These are phyloP conservation scores for Sphagnum magellanicum DNA, from an alignment of 228 moss, liverwort and hornwort species.

Conservation along the genomic window DNA sequence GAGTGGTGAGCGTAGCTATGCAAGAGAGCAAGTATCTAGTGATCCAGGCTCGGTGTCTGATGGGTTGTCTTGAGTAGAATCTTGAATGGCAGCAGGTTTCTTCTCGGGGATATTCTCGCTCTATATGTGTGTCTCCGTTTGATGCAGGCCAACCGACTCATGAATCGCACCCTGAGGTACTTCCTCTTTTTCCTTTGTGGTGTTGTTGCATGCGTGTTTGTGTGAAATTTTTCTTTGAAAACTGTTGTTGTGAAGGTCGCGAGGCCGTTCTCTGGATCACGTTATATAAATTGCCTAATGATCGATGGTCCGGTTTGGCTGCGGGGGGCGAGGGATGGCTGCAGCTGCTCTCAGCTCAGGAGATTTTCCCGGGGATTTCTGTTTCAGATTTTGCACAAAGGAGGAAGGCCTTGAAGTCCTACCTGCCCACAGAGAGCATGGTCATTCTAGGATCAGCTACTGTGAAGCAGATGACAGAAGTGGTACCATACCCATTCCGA, in stretches of 20 bases:
- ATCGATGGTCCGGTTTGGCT: slow-evolving; percentile 1
- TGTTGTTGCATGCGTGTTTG: not conserved
- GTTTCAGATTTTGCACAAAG: slow-evolving; percentile 65
- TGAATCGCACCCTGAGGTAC: slow-evolving; percentile 85
- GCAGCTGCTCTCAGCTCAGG: slow-evolving; percentile 51
- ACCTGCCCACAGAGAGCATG: slow-evolving; percentile 73
- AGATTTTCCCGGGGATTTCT: slow-evolving; percentile 81
- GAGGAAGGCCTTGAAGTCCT: slow-evolving; percentile 61
- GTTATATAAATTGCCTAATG: not conserved
- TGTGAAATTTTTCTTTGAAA: not conserved
- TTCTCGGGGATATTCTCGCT: slow-evolving; percentile 34
- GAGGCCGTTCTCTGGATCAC: slow-evolving; percentile 1
- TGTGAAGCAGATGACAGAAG: slow-evolving; percentile 88
- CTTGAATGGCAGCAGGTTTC: not conserved
- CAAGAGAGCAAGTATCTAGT: too few relatives aligned
- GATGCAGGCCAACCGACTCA: slow-evolving; percentile 87
- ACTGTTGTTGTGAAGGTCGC: slow-evolving; percentile 13
- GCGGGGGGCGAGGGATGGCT: slow-evolving; percentile 7
- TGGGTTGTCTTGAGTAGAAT: not conserved
- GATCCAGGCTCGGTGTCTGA: not conserved
- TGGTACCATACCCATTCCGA: slow-evolving; percentile 90
- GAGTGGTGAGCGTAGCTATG: not conserved
- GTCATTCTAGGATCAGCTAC: slow-evolving; percentile 73
- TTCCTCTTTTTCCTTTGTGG: not conserved
- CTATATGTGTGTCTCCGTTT: slow-evolving; percentile 37